A percentile compares a stretch with the other conserved stretches of the same genome.
Conservation (phyloP, 2,329 filamentous ascomycete genomes). For the Stemphylium vesicarium region DNA sequence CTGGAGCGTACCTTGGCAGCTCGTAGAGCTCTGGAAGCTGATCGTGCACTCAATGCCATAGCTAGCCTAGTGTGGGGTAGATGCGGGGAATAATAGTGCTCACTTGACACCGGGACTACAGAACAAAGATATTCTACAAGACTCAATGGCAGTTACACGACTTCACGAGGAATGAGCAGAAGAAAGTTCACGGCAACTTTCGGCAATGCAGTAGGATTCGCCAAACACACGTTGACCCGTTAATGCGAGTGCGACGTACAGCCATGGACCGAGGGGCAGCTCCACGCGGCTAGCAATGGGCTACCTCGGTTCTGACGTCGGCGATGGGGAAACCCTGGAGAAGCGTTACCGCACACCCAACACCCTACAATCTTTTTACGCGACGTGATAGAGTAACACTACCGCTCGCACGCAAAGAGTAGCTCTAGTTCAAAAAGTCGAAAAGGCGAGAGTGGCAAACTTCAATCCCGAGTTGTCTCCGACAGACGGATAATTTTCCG, state of each 20-base stretch:
- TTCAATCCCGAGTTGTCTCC: slow-evolving; percentile 17
- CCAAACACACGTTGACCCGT: slow-evolving; percentile 27
- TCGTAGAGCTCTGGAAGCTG: slow-evolving; percentile 67
- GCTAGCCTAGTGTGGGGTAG: slow-evolving; percentile 41
- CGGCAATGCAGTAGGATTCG: slow-evolving; percentile 31
- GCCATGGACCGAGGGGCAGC: slow-evolving; percentile 40
- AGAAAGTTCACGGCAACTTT: slow-evolving; percentile 38
- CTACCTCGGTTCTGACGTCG: slow-evolving; percentile 14
- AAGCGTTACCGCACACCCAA: slow-evolving; percentile 32
- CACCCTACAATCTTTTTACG: slow-evolving; percentile 4
- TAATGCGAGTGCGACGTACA: slow-evolving; percentile 37
- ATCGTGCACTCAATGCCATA: slow-evolving; percentile 71
- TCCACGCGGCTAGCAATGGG: slow-evolving; percentile 19
- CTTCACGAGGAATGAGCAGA: neutral
- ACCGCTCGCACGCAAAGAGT: slow-evolving; percentile 17
- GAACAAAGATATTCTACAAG: slow-evolving; percentile 2
- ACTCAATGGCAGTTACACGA: neutral
- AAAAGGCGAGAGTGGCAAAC: slow-evolving; percentile 20
- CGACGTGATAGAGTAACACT: slow-evolving; percentile 5
- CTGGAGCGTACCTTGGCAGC: slow-evolving; percentile 64
- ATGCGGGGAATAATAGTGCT: slow-evolving; percentile 28
- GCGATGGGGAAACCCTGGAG: slow-evolving; percentile 22
- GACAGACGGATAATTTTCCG: slow-evolving; percentile 27
- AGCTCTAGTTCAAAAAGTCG: neutral
- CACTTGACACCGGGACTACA: slow-evolving; percentile 10